These are phyloP conservation scores for Alternaria sp. DNA, from an alignment of 2,329 filamentous ascomycete species.

Conservation along the genomic window DNA sequence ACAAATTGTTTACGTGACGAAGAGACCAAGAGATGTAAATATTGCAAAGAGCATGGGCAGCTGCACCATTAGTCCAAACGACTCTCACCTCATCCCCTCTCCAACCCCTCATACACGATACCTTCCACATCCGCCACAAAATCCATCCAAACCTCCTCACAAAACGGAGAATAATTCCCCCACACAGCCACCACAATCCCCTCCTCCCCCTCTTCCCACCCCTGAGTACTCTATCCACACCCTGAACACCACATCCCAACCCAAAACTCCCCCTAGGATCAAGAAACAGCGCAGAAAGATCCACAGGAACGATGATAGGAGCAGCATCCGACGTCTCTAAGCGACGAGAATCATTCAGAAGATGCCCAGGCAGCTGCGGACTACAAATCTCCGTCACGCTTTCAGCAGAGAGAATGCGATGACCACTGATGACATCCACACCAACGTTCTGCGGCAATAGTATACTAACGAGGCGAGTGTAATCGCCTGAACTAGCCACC, in stretches of 20 bases:
- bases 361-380: conserved; percentile 24
- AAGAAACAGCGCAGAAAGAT: conserved; percentile 58
- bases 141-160: conserved; percentile 31
- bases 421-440: conserved; percentile 24
- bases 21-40: no score
- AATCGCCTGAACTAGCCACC: conserved; percentile 25
- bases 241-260: conserved; percentile 62
- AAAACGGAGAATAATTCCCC: conserved; percentile 37
- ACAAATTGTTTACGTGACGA: no score
- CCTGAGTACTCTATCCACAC: conserved; percentile 44
- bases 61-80: no score
- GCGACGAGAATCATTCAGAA: conserved; percentile 39
- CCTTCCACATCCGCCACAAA: conserved; percentile 37
- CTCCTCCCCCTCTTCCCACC: conserved; percentile 29
- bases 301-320: conserved; percentile 46
- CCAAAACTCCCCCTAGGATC: conserved; percentile 51
- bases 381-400: conserved; percentile 24
- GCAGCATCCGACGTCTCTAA: conserved; percentile 7
- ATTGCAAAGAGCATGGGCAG: no score
- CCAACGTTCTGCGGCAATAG: conserved; percentile 31
- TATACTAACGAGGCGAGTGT: conserved; percentile 27
- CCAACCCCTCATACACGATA: conserved; percentile 28
- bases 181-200: conserved; percentile 30
- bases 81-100: conserved; percentile 12
- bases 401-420: conserved; percentile 20